These are phyloP conservation scores for Fusarium newnesense DNA, from an alignment of 2,329 filamentous ascomycete genomes.

Conservation along the genomic window DNA sequence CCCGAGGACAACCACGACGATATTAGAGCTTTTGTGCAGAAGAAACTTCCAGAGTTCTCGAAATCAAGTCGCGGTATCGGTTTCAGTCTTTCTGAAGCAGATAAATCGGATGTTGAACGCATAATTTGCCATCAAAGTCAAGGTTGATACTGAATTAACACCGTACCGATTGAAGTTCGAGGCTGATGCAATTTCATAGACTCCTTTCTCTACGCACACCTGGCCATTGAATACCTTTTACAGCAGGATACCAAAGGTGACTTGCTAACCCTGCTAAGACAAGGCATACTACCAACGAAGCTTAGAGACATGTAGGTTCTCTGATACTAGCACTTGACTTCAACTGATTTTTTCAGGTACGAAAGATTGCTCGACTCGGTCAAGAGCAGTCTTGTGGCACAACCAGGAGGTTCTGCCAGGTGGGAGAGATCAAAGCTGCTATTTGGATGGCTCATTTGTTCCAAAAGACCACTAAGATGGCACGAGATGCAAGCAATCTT, in stretches of 20 bases:
- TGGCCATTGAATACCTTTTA: background rate
- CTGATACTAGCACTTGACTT: rapidly evolving
- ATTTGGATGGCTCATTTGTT: conserved; percentile 5
- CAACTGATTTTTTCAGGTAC: background rate
- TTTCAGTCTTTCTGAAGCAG: background rate
- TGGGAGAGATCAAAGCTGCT: conserved; percentile 7
- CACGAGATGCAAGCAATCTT: conserved; percentile 8
- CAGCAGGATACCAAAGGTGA: background rate
- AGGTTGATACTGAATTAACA: background rate
- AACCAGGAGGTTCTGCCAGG: rapidly evolving
- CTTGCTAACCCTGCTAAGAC: rapidly evolving
- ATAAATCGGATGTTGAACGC: background rate
- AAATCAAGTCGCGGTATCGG: rapidly evolving
- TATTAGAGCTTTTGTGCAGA: background rate
- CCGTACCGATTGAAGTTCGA: rapidly evolving
- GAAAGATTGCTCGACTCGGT: background rate
- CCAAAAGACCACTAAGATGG: background rate
- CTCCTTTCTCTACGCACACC: background rate
- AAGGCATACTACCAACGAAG: background rate
- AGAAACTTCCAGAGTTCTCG: background rate
- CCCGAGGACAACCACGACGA: background rate
- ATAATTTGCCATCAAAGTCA: background rate
- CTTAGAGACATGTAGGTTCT: background rate
- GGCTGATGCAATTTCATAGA: background rate
- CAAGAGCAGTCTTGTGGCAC: rapidly evolving